Evolutionary conservation across 805 yeast genomes (phyloP), one percentile per base, ranked within the genome.

Genomic region (Saturnispora gosingensis): DNA sequence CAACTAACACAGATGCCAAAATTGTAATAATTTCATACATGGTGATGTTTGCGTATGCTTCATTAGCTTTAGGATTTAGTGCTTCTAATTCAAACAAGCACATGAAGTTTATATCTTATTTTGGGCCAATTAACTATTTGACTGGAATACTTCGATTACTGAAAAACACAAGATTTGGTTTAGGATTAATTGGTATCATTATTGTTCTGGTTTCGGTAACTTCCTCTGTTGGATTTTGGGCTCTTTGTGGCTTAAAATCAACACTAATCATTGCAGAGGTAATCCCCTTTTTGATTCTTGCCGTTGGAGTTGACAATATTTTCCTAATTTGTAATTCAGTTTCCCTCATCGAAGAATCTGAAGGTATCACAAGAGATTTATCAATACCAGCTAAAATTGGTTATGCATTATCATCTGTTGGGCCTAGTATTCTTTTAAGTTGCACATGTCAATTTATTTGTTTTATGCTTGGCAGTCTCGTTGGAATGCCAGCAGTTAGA

Each of bases 231-330:
- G 98, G 98, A 0, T 58, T 88, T 4, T 85, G 88, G 67, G 78
- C 93, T 11, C 60, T 77, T 5, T 53, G 85, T n/a, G 95, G 93
- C 0, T 68, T 90, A 46, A 88, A 86, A 61, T 86, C 95, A 0
- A 91, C 98, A 0, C 71, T 91, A 43, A 90, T 91, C 57, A 88
- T 91, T 52, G 97, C 98, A 2, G 98, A 93, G 65, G 99, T 91
- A 5, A 91, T 91, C 34, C 98, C 98, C 9, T 91, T 91, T 62
- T 71, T 91, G 60, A 85, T 91, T 13, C 72, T 91, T 53, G 99
- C 99, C 0, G 83, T 91, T 51, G 99, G 99, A n/a, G 58, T 91
- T 27, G 99, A 91, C 68, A 91, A 91, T 64, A 86, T 91, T 25
- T 93, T 90, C 62, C 70, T 91, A 57, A 79, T 91, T 20, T 83